phyloP scores from a whole-genome alignment of 495 filamentous ascomycete genomes.

The Letharia lupina region DNA sequence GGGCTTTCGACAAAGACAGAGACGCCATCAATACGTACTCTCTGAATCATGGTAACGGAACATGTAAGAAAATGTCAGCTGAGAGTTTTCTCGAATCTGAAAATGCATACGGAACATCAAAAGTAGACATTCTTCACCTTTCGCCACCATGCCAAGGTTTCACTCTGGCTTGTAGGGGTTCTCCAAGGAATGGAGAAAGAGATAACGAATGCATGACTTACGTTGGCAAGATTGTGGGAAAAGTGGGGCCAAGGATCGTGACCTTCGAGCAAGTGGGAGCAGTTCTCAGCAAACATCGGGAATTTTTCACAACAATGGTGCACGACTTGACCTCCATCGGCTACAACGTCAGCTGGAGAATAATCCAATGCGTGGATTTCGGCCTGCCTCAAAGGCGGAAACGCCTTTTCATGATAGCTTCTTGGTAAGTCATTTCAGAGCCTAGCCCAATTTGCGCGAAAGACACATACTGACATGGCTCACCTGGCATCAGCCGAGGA shows the following conservation, averaged over 20 bases:
- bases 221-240: background rate
- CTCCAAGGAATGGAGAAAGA: background rate
- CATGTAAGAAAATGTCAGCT: background rate
- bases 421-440: background rate
- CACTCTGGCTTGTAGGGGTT: background rate
- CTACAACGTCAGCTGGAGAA: background rate
- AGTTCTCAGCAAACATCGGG: background rate
- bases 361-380: background rate
- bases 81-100: background rate
- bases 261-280: background rate
- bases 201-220: conserved; percentile 1
- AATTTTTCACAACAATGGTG: background rate
- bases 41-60: background rate
- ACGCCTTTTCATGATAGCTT: background rate
- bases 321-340: background rate
- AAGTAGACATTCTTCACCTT: background rate
- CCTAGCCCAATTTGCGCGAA: background rate
- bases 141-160: background rate
- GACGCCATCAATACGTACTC: background rate
- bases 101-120: background rate
- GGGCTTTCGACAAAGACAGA: conserved; percentile 46
- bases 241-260: conserved; percentile 1
- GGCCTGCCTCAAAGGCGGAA: background rate
- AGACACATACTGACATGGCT: background rate
- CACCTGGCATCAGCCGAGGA: background rate